Conservation (phyloP, 768 basidiomycete species). For the Gloeopeniophorella convolvens region DNA sequence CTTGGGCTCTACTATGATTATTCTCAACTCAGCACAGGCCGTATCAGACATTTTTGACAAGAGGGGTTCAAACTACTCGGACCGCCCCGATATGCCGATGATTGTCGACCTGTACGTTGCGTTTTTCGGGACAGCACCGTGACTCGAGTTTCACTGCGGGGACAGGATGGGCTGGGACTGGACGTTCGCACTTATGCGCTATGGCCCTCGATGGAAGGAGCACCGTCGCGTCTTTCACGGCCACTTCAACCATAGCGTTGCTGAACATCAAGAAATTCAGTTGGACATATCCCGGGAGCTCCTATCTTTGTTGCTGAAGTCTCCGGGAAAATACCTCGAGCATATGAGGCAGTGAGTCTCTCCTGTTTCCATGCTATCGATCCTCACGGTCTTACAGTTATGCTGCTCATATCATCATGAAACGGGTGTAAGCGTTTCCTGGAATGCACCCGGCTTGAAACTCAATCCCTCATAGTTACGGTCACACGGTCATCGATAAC, state of each 20-base stretch:
- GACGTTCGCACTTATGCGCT: conserved; percentile 21
- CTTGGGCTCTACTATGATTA: conserved; percentile 18
- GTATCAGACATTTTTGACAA: conserved; percentile 24
- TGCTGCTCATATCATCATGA: conserved; percentile 8
- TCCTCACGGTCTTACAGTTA: conserved; percentile 1
- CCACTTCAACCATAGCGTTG: conserved; percentile 18
- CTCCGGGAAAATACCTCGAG: conserved; percentile 16
- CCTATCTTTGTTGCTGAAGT: conserved; percentile 15
- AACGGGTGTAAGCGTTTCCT: conserved; percentile 15
- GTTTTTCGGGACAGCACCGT: not conserved
- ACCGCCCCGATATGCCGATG: conserved; percentile 23
- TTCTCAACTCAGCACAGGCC: conserved; percentile 21
- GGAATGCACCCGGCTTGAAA: no score
- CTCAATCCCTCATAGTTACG: conserved; percentile 11
- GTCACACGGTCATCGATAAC: conserved; percentile 15
- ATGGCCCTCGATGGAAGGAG: conserved; percentile 22
- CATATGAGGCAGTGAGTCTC: conserved; percentile 15
- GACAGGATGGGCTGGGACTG: conserved; percentile 24
- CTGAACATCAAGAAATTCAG: conserved; percentile 15
- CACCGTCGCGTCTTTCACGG: conserved; percentile 23
- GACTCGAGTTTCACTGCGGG: not conserved
- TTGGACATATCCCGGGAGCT: conserved; percentile 13
- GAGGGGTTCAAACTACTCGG: conserved; percentile 23
- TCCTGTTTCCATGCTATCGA: not conserved
- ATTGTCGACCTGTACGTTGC: conserved; percentile 20